Evolutionary conservation across 768 basidiomycete species (phyloP).

Genomic region (Dioszegia hungarica): DNA sequence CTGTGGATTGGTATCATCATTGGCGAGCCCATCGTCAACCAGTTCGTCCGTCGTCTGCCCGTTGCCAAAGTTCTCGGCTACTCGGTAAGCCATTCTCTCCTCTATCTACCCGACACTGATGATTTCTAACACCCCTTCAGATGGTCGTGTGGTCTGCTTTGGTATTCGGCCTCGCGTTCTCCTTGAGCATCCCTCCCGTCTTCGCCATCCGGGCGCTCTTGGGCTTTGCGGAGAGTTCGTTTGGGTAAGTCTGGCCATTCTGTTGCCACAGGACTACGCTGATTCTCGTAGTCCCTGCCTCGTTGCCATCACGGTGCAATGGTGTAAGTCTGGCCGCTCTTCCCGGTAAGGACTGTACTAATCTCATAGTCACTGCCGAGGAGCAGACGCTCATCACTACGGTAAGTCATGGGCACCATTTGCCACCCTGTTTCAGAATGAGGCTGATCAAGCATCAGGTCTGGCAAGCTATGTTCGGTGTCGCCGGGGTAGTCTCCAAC

Average conservation of each 20-base stretch:
- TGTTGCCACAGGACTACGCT: background rate
- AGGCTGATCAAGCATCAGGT: too few relatives aligned
- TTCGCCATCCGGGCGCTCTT: constrained; percentile 27
- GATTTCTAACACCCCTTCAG: constrained; percentile 4
- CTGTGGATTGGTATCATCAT: constrained; percentile 35
- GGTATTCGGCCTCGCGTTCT: constrained; percentile 22
- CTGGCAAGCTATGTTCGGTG: constrained; percentile 13
- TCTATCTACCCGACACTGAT: background rate
- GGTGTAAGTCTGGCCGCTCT: constrained; percentile 3
- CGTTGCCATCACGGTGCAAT: constrained; percentile 27
- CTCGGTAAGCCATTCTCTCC: constrained; percentile 11
- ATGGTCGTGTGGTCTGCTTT: background rate
- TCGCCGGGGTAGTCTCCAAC: constrained; percentile 6
- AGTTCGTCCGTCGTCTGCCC: constrained; percentile 16
- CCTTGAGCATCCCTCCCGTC: constrained; percentile 12
- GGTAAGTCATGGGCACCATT: constrained; percentile 8
- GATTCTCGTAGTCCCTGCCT: background rate
- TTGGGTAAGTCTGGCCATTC: constrained; percentile 17
- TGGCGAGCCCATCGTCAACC: constrained; percentile 32
- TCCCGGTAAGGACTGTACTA: too few relatives aligned
- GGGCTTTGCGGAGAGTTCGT: constrained; percentile 29
- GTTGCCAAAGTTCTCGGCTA: constrained; percentile 17
- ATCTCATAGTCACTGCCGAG: background rate
- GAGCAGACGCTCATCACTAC: constrained; percentile 27
- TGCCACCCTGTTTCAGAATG: background rate